A percentile compares a stretch with the other conserved stretches of the same genome.
Evolutionary conservation across 352 stramenopile genomes (phyloP).

Genomic region (Sclerospora graminicola): DNA sequence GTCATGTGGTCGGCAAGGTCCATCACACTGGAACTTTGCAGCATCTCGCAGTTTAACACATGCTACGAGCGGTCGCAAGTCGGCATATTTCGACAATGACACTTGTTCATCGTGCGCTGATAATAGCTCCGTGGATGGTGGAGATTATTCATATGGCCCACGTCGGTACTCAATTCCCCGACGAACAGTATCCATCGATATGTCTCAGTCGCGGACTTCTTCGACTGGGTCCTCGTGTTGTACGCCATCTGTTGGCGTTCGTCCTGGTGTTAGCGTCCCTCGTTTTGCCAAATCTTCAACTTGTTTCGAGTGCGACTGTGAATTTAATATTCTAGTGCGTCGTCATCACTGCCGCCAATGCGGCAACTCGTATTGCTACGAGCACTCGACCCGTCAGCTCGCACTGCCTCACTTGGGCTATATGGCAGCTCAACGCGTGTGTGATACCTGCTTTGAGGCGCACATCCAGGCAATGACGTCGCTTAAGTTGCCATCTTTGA

Average conservation of each 20-base stretch:
- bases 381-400: constrained; percentile 70
- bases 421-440: constrained; percentile 66
- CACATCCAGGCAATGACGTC: constrained; percentile 35
- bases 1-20: constrained; percentile 12
- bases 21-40: constrained; percentile 18
- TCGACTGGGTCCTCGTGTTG: constrained; percentile 25
- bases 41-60: constrained; percentile 13
- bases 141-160: constrained; percentile 13
- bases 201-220: constrained; percentile 23
- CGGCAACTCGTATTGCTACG: constrained; percentile 77
- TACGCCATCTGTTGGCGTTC: constrained; percentile 11
- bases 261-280: constrained; percentile 27
- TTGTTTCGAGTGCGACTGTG: constrained; percentile 63
- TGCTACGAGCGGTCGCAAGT: constrained; percentile 6
- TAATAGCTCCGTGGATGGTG: constrained; percentile 17
- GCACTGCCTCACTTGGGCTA: constrained; percentile 61
- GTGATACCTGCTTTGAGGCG: constrained; percentile 72
- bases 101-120: constrained; percentile 20
- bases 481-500: constrained; percentile 20
- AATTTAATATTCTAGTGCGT: constrained; percentile 56
- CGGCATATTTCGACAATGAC: constrained; percentile 20
- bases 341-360: constrained; percentile 80
- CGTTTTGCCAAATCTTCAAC: constrained; percentile 58
- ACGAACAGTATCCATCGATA: constrained; percentile 25
- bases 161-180: constrained; percentile 16